Conservation (phyloP, 2,329 filamentous ascomycete genomes). For the Clarireedia hainanense region DNA sequence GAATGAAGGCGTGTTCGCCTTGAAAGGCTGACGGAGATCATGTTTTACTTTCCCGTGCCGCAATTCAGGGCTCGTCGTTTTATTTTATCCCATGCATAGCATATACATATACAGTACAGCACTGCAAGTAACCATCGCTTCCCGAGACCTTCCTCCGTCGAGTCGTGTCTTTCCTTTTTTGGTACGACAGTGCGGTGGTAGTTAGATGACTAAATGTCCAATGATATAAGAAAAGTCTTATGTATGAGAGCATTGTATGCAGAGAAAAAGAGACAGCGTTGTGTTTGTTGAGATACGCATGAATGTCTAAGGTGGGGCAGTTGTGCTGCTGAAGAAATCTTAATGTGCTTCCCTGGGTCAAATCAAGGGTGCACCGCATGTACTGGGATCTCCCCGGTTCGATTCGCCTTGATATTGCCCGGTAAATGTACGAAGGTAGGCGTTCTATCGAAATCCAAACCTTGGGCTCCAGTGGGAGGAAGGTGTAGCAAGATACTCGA, state of each 20-base stretch:
- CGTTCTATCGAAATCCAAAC: background rate
- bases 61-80: background rate
- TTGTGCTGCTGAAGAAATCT: slow-evolving; percentile 4
- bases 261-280: background rate
- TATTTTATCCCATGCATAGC: background rate
- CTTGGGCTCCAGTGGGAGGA: background rate
- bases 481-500: background rate
- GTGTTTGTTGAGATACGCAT: background rate
- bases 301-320: background rate
- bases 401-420: background rate
- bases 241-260: background rate
- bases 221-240: background rate
- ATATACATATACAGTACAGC: background rate
- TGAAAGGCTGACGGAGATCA: slow-evolving; percentile 5
- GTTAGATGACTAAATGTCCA: background rate
- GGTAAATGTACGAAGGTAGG: background rate
- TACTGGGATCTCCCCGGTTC: slow-evolving; percentile 3
- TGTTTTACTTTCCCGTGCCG: slow-evolving; percentile 2
- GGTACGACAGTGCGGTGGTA: background rate
- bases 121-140: slow-evolving; percentile 3
- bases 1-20: slow-evolving; percentile 2
- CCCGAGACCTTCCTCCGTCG: slow-evolving; percentile 1
- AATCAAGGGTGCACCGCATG: slow-evolving; percentile 2
- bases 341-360: slow-evolving; percentile 4
- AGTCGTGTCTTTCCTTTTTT: background rate